Conservation (phyloP, 2,329 filamentous ascomycete genomes). For the Macroventuria anomochaeta region DNA sequence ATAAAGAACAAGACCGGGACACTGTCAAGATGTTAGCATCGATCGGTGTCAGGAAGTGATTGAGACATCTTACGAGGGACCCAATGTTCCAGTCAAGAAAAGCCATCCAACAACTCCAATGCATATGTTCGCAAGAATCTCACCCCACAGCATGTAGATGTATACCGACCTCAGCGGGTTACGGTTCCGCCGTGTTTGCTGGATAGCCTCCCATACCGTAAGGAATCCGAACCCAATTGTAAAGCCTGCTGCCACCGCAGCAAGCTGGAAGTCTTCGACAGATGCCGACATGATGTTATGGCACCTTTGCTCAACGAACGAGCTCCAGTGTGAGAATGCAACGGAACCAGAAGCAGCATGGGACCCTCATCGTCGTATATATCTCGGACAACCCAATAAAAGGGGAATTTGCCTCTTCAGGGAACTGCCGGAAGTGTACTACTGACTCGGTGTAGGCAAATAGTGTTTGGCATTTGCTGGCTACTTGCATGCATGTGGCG, state of each 20-base stretch:
- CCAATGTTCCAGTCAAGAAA: conserved; percentile 37
- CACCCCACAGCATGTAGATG: conserved; percentile 48
- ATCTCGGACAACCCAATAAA: conserved; percentile 4
- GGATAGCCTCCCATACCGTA: conserved; percentile 46
- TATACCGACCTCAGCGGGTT: conserved; percentile 44
- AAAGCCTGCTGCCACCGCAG: conserved; percentile 45
- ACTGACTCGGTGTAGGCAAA: conserved; percentile 10
- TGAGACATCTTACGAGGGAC: conserved; percentile 34
- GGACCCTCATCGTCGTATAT: conserved; percentile 8
- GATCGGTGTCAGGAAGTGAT: too few species aligned
- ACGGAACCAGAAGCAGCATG: background rate
- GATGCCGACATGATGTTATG: conserved; percentile 26
- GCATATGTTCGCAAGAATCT: conserved; percentile 36
- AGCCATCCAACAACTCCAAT: conserved; percentile 44
- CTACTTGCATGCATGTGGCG: conserved; percentile 15
- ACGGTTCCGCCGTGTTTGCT: conserved; percentile 45
- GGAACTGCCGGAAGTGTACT: conserved; percentile 3
- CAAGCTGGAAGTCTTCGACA: conserved; percentile 38
- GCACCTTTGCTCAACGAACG: conserved; percentile 8
- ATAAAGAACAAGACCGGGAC: conserved; percentile 43
- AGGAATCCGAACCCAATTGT: conserved; percentile 45
- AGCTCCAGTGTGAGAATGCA: conserved; percentile 5
- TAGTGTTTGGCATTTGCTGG: conserved; percentile 13
- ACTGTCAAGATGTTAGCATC: conserved; percentile 20
- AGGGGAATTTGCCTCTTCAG: conserved; percentile 15